phyloP scores from a whole-genome alignment of 345 rosid species.

The Orychophragmus violaceus region DNA sequence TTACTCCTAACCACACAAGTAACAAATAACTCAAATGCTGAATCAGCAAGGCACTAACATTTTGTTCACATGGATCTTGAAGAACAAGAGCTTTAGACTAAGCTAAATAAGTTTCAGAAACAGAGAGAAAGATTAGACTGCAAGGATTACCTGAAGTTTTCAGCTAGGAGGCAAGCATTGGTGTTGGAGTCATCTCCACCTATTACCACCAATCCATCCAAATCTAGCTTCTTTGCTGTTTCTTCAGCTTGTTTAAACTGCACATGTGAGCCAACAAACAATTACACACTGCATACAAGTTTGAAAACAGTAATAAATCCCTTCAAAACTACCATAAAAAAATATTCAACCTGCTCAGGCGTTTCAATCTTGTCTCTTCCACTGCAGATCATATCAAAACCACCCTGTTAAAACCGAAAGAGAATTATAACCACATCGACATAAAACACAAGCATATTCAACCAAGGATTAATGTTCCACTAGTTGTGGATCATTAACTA shows the following conservation, averaged over 20 bases:
- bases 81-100: background rate
- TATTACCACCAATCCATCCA: conserved; percentile 91
- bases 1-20: conserved; percentile 46
- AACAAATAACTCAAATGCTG: background rate
- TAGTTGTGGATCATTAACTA: no score
- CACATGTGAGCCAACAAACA: conserved; percentile 11
- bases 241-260: conserved; percentile 99
- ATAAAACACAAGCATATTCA: no score
- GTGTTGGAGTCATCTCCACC: conserved; percentile 99
- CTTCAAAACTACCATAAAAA: background rate
- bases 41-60: background rate
- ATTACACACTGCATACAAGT: background rate
- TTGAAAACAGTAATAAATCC: background rate
- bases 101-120: background rate
- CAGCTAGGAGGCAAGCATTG: conserved; percentile 98
- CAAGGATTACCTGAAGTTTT: conserved; percentile 65
- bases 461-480: no score
- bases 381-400: conserved; percentile 99
- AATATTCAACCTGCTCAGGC: conserved; percentile 71
- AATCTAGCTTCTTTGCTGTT: conserved; percentile 73
- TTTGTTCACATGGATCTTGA: background rate
- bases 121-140: background rate
- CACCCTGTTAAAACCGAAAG: conserved; percentile 53
- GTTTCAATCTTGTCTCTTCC: conserved; percentile 99
- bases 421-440: background rate